phyloP scores from a whole-genome alignment of 108 stramenopile genomes.

The Fragilaria radians region DNA sequence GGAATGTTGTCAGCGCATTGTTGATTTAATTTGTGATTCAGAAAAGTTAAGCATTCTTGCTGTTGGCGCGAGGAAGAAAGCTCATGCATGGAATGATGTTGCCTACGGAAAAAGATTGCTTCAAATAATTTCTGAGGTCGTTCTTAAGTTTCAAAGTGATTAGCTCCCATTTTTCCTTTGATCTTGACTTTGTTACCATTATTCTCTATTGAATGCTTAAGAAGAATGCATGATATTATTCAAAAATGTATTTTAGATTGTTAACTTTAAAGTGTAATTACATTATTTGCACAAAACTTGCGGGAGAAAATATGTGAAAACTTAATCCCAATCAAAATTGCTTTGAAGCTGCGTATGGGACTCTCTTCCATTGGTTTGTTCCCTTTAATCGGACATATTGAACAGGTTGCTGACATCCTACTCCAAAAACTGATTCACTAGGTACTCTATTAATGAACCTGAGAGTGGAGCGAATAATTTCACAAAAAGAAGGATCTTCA shows the following conservation, averaged over 20 bases:
- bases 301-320: too few relatives aligned
- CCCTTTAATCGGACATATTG: not conserved
- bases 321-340: not conserved
- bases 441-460: slow-evolving; percentile 4
- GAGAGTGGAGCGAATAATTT: slow-evolving; percentile 32
- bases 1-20: not conserved
- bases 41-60: slow-evolving; percentile 6
- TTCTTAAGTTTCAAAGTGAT: too few relatives aligned
- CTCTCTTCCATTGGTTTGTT: not conserved
- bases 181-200: too few relatives aligned
- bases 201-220: too few relatives aligned
- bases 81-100: slow-evolving; percentile 33
- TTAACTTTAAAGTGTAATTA: too few relatives aligned
- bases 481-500: slow-evolving; percentile 64
- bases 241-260: too few relatives aligned
- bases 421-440: not conserved
- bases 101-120: slow-evolving; percentile 15
- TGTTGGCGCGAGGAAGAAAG: slow-evolving; percentile 13
- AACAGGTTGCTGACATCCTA: not conserved
- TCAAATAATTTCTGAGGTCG: too few relatives aligned
- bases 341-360: not conserved
- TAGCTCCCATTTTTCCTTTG: too few relatives aligned
- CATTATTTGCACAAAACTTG: too few relatives aligned
- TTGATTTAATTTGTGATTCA: not conserved
- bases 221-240: too few relatives aligned